phyloP scores from a whole-genome alignment of 352 stramenopile species.

The Globisporangium nodosum region DNA sequence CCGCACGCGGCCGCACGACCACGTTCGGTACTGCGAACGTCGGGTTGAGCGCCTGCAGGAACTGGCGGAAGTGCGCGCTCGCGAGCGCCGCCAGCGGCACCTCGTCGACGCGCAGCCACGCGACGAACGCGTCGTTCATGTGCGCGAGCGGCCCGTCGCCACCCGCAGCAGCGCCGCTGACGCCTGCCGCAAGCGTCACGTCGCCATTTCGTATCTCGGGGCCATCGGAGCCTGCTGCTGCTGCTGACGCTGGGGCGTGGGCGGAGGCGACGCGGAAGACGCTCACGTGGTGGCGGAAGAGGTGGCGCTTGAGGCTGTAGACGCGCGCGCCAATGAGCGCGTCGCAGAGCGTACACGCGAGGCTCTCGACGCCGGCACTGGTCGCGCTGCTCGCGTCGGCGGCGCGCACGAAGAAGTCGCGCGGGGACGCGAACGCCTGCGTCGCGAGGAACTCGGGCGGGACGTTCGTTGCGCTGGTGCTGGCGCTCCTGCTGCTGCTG shows the following conservation, averaged over 20 bases:
- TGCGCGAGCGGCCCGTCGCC: neutral
- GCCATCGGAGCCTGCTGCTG: neutral
- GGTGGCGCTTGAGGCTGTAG: constrained; percentile 44
- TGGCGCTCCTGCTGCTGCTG: too few relatives aligned
- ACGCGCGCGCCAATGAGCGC: constrained; percentile 34
- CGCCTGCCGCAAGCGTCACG: neutral
- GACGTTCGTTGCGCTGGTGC: constrained; percentile 22
- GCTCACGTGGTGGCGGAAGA: constrained; percentile 37
- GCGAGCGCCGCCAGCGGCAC: constrained; percentile 39
- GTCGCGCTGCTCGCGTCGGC: neutral
- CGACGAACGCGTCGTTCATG: constrained; percentile 32
- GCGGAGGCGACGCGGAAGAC: constrained; percentile 23
- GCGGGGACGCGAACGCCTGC: constrained; percentile 32
- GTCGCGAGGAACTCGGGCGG: constrained; percentile 34
- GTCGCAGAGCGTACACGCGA: constrained; percentile 47
- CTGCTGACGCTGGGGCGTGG: neutral
- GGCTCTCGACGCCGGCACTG: constrained; percentile 12
- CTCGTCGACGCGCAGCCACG: constrained; percentile 36
- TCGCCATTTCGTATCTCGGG: neutral
- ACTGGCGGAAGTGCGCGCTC: constrained; percentile 29
- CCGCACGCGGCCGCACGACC: constrained; percentile 17
- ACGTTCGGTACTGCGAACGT: constrained; percentile 33
- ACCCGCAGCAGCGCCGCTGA: neutral
- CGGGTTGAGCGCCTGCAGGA: constrained; percentile 33
- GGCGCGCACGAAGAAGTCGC: constrained; percentile 40